Percentiles rank a stretch among this genome's conserved stretches.
Conservation (phyloP, 2,329 filamentous ascomycete genomes). For the Trichophyton mentagrophytes region DNA sequence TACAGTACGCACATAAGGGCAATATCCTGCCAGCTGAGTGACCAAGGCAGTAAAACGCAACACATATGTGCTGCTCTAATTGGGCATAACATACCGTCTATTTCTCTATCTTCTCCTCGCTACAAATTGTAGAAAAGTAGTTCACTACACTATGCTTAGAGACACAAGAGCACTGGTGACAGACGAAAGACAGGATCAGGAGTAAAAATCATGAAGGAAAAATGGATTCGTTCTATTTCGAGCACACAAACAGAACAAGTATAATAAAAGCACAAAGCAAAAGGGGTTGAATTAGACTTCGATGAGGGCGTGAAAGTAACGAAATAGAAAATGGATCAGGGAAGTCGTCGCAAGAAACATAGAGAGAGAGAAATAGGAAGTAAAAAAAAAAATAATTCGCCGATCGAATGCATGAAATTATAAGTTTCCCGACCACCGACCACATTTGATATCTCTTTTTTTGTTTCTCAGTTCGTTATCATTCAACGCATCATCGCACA, state of each 20-base stretch:
- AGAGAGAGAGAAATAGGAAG: neutral
- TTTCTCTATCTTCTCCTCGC: neutral
- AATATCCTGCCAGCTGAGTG: too few species aligned
- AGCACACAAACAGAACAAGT: neutral
- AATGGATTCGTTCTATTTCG: conserved; percentile 3
- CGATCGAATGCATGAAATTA: conserved; percentile 5
- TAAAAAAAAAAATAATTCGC: conserved; percentile 4
- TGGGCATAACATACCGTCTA: neutral
- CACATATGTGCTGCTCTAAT: too few species aligned
- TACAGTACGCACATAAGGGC: too few species aligned
- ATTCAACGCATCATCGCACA: conserved; percentile 1
- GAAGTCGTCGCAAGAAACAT: conserved; percentile 2
- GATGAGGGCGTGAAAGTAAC: neutral
- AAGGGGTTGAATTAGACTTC: neutral
- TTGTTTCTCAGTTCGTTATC: conserved; percentile 1
- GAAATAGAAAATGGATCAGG: conserved; percentile 1
- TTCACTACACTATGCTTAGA: neutral
- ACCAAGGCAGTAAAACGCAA: too few species aligned
- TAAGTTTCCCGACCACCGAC: conserved; percentile 3
- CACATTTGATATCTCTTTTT: conserved; percentile 2
- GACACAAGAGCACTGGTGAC: neutral
- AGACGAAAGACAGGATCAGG: neutral
- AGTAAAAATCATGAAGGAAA: neutral
- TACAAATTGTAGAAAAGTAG: neutral
- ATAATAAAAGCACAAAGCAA: neutral